A percentile compares a stretch with the other conserved stretches of the same genome.
Evolutionary conservation across 2,329 filamentous ascomycete genomes (phyloP).

Genomic region (Microsporum ferrugineum): DNA sequence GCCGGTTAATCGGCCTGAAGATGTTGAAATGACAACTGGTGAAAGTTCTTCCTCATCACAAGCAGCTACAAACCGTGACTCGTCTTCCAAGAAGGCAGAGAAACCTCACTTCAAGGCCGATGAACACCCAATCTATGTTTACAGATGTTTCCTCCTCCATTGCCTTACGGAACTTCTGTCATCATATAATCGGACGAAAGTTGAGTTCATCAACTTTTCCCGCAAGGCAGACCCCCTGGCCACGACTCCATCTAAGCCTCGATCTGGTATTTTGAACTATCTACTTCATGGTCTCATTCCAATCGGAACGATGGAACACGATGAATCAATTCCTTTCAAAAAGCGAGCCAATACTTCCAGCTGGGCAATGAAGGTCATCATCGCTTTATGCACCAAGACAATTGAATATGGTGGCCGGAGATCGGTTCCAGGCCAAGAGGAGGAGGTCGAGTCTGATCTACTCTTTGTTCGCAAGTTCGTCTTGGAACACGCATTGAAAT

Average conservation of each 20-base stretch:
- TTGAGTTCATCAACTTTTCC: conserved; percentile 99
- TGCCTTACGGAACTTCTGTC: conserved; percentile 72
- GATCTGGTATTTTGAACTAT: conserved; percentile 87
- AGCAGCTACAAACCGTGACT: conserved; percentile 1
- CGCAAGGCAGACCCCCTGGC: conserved; percentile 74
- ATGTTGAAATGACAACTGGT: conserved; percentile 42
- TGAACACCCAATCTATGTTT: conserved; percentile 91
- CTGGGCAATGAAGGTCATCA: conserved; percentile 76
- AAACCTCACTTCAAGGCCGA: conserved; percentile 79
- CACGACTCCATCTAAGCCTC: conserved; percentile 83
- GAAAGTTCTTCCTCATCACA: conserved; percentile 25
- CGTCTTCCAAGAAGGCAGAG: conserved; percentile 46
- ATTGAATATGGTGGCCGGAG: conserved; percentile 57
- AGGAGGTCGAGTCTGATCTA: conserved; percentile 42
- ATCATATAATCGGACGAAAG: conserved; percentile 87
- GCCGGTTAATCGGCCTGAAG: conserved; percentile 26
- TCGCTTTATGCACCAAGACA: conserved; percentile 78
- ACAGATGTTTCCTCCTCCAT: conserved; percentile 87
- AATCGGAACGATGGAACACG: conserved; percentile 53
- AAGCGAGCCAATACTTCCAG: conserved; percentile 76
- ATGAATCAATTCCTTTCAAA: conserved; percentile 64
- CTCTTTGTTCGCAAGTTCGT: conserved; percentile 91
- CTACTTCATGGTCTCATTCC: conserved; percentile 69
- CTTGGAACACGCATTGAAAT: conserved; percentile 79
- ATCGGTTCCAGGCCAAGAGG: conserved; percentile 26